Evolutionary conservation across 228 moss, liverwort and hornwort genomes (phyloP).

Genomic region (Sphagnum fallax): DNA sequence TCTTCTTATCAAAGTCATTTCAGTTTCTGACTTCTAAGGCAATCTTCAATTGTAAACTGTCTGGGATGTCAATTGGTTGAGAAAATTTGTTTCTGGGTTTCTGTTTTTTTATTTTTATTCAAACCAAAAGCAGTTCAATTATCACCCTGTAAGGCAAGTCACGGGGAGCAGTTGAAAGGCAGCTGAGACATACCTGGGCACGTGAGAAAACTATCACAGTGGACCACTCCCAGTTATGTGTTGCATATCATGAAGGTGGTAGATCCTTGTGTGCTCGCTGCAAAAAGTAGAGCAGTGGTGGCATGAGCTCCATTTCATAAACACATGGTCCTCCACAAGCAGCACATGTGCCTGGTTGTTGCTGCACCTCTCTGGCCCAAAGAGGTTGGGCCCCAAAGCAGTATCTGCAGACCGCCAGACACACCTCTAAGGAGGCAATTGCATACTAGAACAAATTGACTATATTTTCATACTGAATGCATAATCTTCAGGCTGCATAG

Average conservation of each 20-base stretch:
- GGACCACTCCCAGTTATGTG: constrained; percentile 42
- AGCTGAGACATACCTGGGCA: constrained; percentile 10
- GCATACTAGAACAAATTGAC: neutral
- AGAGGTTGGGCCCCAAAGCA: constrained; percentile 27
- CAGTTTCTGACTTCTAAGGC: too few relatives aligned
- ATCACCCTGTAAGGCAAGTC: too few relatives aligned
- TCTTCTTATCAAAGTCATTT: too few relatives aligned
- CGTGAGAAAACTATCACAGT: constrained; percentile 29
- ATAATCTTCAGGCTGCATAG: neutral
- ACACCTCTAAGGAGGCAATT: neutral
- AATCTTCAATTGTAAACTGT: too few relatives aligned
- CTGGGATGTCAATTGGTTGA: too few relatives aligned
- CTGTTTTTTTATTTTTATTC: too few relatives aligned
- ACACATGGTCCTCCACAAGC: constrained; percentile 33
- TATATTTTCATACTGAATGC: neutral
- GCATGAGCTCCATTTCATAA: constrained; percentile 48
- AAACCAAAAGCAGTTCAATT: too few relatives aligned
- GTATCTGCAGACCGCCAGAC: constrained; percentile 10
- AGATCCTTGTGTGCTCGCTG: constrained; percentile 26
- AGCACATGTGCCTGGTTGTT: constrained; percentile 13
- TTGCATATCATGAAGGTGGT: constrained; percentile 5
- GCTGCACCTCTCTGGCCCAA: constrained; percentile 15
- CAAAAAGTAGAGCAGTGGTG: constrained; percentile 43
- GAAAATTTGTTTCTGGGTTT: too few relatives aligned
- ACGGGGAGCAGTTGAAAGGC: too few relatives aligned